phyloP scores from a whole-genome alignment of 1,284 basidiomycete genomes.

The Sutorius eximius region DNA sequence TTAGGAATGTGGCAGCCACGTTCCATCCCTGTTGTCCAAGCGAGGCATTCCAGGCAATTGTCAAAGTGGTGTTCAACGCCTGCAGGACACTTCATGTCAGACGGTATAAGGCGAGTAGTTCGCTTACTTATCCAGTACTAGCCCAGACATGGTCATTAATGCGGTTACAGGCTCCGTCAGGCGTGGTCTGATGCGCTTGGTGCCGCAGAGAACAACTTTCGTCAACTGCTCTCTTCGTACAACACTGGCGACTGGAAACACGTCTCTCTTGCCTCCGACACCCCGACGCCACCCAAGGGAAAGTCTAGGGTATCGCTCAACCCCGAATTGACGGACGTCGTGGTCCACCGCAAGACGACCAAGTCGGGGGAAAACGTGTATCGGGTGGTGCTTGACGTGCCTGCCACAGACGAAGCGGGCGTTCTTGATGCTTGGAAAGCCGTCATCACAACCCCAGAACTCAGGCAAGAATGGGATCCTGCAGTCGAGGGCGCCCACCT shows the following conservation, averaged over 20 bases:
- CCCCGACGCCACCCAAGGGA: slow-evolving; percentile 53
- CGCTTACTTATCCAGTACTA: not conserved
- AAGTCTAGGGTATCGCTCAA: slow-evolving; percentile 50
- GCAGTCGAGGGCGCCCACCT: slow-evolving; percentile 85
- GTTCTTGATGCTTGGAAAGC: slow-evolving; percentile 82
- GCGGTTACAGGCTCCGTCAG: slow-evolving; percentile 57
- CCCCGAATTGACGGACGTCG: slow-evolving; percentile 66
- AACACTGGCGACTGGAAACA: slow-evolving; percentile 71
- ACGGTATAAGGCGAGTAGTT: slow-evolving; percentile 32
- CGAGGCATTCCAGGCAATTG: not conserved
- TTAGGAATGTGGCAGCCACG: slow-evolving; percentile 16
- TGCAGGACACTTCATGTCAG: slow-evolving; percentile 27
- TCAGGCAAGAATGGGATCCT: slow-evolving; percentile 89
- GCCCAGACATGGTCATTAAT: not conserved
- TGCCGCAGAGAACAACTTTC: slow-evolving; percentile 69
- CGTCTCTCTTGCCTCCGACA: slow-evolving; percentile 49
- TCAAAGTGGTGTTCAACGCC: not conserved
- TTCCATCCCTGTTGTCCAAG: not conserved
- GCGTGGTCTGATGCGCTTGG: slow-evolving; percentile 72
- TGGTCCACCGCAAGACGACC: slow-evolving; percentile 63
- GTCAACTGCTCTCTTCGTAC: slow-evolving; percentile 63
- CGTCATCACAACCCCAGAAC: slow-evolving; percentile 81
- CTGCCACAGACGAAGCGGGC: slow-evolving; percentile 59
- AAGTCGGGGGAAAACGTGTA: slow-evolving; percentile 77
- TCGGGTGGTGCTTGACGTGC: slow-evolving; percentile 79